Percentiles rank a stretch among this genome's conserved stretches.
Evolutionary conservation across 2,329 filamentous ascomycete genomes (phyloP).

Genomic region (Nannizzia gypsea): DNA sequence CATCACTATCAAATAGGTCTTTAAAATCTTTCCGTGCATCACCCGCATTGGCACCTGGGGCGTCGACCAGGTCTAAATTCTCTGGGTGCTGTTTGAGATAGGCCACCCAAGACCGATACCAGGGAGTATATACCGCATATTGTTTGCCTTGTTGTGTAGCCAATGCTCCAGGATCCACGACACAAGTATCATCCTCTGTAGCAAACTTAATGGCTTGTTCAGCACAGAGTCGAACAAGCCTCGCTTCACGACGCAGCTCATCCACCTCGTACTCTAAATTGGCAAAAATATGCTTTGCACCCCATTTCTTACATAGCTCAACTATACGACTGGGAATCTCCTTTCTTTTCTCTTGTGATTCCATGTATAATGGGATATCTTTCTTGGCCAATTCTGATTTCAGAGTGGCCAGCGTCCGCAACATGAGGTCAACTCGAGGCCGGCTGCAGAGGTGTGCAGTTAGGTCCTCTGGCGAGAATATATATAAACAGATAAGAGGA

Average conservation of each 20-base stretch:
- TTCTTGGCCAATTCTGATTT: conserved; percentile 55
- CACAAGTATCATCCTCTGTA: conserved; percentile 68
- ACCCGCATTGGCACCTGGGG: conserved; percentile 45
- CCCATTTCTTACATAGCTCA: conserved; percentile 58
- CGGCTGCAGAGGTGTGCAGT: conserved; percentile 66
- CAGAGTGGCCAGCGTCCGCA: conserved; percentile 58
- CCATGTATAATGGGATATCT: conserved; percentile 66
- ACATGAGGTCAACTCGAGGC: conserved; percentile 64
- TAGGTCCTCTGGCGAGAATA: conserved; percentile 73
- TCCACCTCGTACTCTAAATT: conserved; percentile 92
- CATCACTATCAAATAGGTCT: conserved; percentile 46
- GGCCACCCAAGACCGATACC: conserved; percentile 65
- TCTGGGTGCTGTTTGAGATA: conserved; percentile 59
- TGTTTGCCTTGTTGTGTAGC: conserved; percentile 59
- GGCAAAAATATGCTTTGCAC: conserved; percentile 60
- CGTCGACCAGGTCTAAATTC: conserved; percentile 50
- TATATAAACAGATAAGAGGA: conserved; percentile 63
- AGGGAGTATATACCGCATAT: conserved; percentile 74
- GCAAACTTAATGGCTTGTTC: conserved; percentile 56
- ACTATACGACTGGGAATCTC: conserved; percentile 50
- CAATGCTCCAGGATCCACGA: conserved; percentile 63
- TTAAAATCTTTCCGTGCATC: conserved; percentile 39
- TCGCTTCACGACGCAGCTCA: conserved; percentile 65
- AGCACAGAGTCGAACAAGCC: conserved; percentile 49
- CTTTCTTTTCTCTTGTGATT: conserved; percentile 56